Evolutionary conservation across 306 rosid genomes (phyloP).

Genomic region (Hippophae rhamnoides): DNA sequence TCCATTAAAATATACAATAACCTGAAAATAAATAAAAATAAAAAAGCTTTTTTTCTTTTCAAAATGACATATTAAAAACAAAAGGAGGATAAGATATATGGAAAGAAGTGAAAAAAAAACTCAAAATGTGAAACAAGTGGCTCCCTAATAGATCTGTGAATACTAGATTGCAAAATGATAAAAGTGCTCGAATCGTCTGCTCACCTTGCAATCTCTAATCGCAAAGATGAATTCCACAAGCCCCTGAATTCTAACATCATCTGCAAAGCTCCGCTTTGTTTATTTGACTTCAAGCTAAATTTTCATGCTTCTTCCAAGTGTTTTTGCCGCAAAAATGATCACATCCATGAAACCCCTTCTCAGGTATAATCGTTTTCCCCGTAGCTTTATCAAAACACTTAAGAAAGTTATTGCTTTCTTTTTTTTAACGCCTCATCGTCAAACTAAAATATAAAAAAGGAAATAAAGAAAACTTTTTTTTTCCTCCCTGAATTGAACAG

Average conservation of each 20-base stretch:
- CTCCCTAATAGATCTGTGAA: no score
- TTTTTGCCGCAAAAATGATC: slow-evolving; percentile 32
- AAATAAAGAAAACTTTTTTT: no score
- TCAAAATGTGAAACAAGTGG: no score
- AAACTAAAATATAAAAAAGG: not conserved
- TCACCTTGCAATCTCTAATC: not conserved
- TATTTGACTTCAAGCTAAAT: slow-evolving; percentile 11
- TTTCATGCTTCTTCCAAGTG: slow-evolving; percentile 26
- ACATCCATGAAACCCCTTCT: slow-evolving; percentile 25
- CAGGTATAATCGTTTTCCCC: slow-evolving; percentile 20
- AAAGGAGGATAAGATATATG: no score
- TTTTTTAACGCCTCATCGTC: no score
- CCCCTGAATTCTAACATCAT: not conserved
- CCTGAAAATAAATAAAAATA: no score
- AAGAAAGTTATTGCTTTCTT: no score
- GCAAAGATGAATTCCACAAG: not conserved
- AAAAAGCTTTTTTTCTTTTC: no score
- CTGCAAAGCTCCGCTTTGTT: slow-evolving; percentile 12
- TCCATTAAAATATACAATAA: no score
- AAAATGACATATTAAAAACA: no score
- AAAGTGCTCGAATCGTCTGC: slow-evolving; percentile 17
- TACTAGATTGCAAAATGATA: slow-evolving; percentile 22
- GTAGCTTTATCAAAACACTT: not conserved
- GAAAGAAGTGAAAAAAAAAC: no score
- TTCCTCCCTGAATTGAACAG: not conserved